phyloP scores from a whole-genome alignment of 805 yeast genomes.

The Sungouiella thailandica region DNA sequence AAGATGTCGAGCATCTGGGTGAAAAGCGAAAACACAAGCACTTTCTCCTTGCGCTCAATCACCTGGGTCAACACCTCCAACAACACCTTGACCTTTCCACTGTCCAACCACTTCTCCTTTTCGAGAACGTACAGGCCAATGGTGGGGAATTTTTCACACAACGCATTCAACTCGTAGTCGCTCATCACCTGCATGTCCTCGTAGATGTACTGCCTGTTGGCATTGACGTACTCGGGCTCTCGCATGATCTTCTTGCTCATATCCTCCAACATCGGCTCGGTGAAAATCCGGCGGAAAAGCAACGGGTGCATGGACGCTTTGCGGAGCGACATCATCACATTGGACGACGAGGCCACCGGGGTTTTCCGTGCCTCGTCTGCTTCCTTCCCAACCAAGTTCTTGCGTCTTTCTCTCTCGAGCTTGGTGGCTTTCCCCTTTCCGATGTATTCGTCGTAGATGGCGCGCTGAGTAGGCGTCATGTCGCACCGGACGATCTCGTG shows the following conservation, averaged over 20 bases:
- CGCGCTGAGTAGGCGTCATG: constrained; percentile 48
- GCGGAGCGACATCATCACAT: constrained; percentile 81
- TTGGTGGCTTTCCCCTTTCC: constrained; percentile 36
- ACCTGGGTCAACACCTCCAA: constrained; percentile 53
- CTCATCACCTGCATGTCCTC: constrained; percentile 97
- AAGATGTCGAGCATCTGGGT: constrained; percentile 89
- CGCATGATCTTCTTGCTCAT: constrained; percentile 80
- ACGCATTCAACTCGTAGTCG: constrained; percentile 76
- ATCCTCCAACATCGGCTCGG: constrained; percentile 45
- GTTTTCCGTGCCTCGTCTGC: constrained; percentile 26
- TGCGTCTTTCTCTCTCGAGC: constrained; percentile 41
- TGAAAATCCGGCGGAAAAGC: constrained; percentile 64
- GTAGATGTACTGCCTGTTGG: constrained; percentile 68
- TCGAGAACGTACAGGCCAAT: constrained; percentile 49
- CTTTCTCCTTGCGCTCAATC: constrained; percentile 57
- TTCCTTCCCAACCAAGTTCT: constrained; percentile 30
- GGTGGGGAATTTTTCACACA: constrained; percentile 73
- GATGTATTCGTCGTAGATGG: constrained; percentile 60
- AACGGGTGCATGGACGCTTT: constrained; percentile 93
- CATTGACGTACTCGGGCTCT: constrained; percentile 75
- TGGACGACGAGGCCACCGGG: constrained; percentile 47
- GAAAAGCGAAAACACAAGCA: constrained; percentile 83
- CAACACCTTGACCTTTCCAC: constrained; percentile 71
- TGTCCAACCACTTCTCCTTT: constrained; percentile 50
- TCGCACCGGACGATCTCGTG: constrained; percentile 64